Conservation (phyloP, 148 eudicot species). For the Suaeda aralocaspica region DNA sequence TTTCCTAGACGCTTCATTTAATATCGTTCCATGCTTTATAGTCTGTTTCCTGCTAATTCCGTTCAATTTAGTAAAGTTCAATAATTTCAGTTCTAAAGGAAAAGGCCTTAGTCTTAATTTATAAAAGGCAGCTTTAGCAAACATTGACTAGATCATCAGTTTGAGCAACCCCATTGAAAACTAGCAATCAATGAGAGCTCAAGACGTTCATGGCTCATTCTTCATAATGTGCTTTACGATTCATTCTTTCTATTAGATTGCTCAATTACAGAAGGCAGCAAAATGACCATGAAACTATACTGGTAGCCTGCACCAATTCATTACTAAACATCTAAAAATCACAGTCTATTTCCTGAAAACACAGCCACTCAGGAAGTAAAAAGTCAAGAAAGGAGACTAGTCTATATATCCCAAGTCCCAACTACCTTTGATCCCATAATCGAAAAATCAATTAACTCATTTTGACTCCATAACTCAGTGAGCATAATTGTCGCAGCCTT, state of each 20-base stretch:
- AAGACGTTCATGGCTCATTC: not conserved
- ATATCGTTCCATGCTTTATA: no score
- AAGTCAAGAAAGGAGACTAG: not conserved
- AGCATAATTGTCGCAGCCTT: no score
- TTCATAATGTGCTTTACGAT: not conserved
- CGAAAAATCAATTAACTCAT: not conserved
- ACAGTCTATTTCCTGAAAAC: not conserved
- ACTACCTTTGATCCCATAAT: not conserved
- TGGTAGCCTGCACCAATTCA: not conserved
- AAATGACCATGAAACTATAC: not conserved
- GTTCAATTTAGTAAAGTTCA: no score
- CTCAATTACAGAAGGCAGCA: not conserved
- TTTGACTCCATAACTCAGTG: not conserved
- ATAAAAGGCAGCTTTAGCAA: no score
- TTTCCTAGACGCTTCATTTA: no score
- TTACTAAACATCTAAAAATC: not conserved
- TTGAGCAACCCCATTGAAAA: not conserved
- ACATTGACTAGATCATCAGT: no score
- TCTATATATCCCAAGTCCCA: not conserved
- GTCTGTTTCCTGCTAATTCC: no score
- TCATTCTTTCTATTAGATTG: not conserved
- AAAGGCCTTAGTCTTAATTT: no score
- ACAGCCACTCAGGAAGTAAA: not conserved
- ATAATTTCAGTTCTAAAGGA: no score
- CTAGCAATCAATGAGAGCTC: not conserved